A percentile compares a stretch with the other conserved stretches of the same genome.
Evolutionary conservation across 148 eudicot genomes (phyloP).

Genomic region (Bassia scoparia): DNA sequence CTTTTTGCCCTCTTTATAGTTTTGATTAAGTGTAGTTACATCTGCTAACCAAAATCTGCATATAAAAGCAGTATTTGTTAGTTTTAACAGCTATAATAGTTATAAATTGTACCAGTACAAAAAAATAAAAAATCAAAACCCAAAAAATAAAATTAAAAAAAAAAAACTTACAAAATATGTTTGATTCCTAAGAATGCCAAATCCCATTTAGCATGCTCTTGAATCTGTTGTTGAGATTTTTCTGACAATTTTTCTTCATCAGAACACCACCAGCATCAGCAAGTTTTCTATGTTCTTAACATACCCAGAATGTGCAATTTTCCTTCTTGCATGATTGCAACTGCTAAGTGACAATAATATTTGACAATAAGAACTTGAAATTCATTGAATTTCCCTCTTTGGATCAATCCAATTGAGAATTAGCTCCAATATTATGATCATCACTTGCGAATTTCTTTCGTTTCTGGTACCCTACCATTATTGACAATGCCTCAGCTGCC

Average conservation of each 20-base stretch:
- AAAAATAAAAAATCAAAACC: constrained; percentile 17
- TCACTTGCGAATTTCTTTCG: constrained; percentile 63
- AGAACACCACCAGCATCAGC: constrained; percentile 64
- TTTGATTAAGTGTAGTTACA: constrained; percentile 28
- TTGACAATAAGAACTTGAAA: constrained; percentile 57
- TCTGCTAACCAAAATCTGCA: constrained; percentile 31
- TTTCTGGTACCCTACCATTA: constrained; percentile 53
- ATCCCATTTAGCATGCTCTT: constrained; percentile 53
- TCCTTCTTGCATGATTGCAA: constrained; percentile 55
- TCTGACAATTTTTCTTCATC: constrained; percentile 71
- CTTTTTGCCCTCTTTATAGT: constrained; percentile 10
- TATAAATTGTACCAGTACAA: too few relatives aligned
- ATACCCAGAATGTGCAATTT: constrained; percentile 58
- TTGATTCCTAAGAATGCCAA: constrained; percentile 48
- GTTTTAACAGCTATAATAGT: too few relatives aligned
- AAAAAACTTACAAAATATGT: constrained; percentile 18
- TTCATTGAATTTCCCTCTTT: constrained; percentile 46
- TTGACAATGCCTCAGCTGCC: constrained; percentile 63
- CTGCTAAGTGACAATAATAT: constrained; percentile 52
- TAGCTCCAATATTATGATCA: constrained; percentile 52
- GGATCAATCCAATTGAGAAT: constrained; percentile 53
- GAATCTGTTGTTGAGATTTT: constrained; percentile 62
- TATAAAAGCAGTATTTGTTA: constrained; percentile 20
- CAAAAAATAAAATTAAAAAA: constrained; percentile 13
- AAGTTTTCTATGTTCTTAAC: constrained; percentile 66